A percentile compares a stretch with the other conserved stretches of the same genome.
These are phyloP conservation scores for Cladosporium cucumerinum DNA, from an alignment of 2,329 filamentous ascomycete species.

Conservation along the genomic window DNA sequence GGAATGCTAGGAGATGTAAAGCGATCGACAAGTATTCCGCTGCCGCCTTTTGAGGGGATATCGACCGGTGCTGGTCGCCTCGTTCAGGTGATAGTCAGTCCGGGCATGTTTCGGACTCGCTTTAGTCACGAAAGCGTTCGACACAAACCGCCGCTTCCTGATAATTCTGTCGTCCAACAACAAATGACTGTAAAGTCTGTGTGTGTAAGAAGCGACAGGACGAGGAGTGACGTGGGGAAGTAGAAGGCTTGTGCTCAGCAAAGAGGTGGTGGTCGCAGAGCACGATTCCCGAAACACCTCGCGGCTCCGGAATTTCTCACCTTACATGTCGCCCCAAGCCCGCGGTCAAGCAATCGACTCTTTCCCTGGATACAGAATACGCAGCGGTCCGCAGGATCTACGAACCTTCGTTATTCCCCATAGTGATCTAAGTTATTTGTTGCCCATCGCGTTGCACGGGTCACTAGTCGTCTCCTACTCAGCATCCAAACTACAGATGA, in stretches of 20 bases:
- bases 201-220: constrained; percentile 1
- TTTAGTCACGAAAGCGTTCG: not conserved
- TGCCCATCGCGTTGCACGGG: constrained; percentile 8
- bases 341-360: constrained; percentile 1
- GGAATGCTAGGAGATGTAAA: not conserved
- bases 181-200: constrained; percentile 6
- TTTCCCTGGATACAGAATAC: constrained; percentile 11
- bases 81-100: not conserved
- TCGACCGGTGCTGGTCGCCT: not conserved
- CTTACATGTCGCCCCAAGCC: constrained; percentile 16
- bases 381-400: constrained; percentile 16
- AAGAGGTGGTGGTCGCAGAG: constrained; percentile 15
- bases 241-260: constrained; percentile 14
- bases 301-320: constrained; percentile 16
- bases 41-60: not conserved
- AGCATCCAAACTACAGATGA: constrained; percentile 7
- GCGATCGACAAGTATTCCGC: not conserved
- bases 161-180: not conserved
- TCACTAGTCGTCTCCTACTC: not conserved
- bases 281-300: constrained; percentile 15
- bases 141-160: not conserved
- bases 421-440: constrained; percentile 3
- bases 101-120: constrained; percentile 2
- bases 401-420: constrained; percentile 15
- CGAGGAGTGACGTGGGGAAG: constrained; percentile 12